Evolutionary conservation across 2,329 filamentous ascomycete genomes (phyloP), one percentile per base, ranked within the genome.

Genomic region (Cladosporium phlei): DNA sequence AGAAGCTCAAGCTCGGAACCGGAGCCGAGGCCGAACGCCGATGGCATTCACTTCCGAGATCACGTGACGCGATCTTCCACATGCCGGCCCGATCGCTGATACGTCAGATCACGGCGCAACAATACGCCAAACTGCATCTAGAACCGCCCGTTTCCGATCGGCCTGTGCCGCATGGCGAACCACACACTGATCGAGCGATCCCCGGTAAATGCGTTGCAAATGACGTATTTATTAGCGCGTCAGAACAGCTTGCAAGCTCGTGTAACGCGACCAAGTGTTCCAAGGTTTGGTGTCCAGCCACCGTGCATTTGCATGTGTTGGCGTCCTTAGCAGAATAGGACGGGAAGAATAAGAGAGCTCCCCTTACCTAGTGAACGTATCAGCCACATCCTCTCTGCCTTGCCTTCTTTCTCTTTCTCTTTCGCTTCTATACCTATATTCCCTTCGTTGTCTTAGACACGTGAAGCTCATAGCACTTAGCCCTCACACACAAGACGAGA

Each of bases 321-420:
- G 27, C 27, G 20, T 28, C 28, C 29, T 30, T n/a, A n/a, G n/a
- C n/a, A n/a, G n/a, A n/a, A n/a, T n/a, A n/a, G n/a, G n/a, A n/a
- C n/a, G n/a, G 33, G 27, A 19, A 32, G 27, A 30, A 42, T 28
- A 42, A 33, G 27, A 42, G 30, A 14, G 16, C 14, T 22, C 34
- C 22, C 20, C 34, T 22, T 17, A 38, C 22, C n/a, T n/a, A n/a
- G n/a, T n/a, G n/a, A n/a, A n/a, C n/a, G 27, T 32, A 42, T 32
- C 38, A 42, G 38, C 38, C 38, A 42, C 38, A 42, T n/a, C 19
- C 38, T 21, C 11, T 12, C 19, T 28, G 38, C 38, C 27, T 33
- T 27, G 12, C 17, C 12, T 33, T 14, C 30, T n/a, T 38, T 25
- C 34, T 25, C 34, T 35, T 17, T 28, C 24, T 20, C 19, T 42